Conservation (phyloP, 148 eudicot species). For the Persicaria tinctoria region DNA sequence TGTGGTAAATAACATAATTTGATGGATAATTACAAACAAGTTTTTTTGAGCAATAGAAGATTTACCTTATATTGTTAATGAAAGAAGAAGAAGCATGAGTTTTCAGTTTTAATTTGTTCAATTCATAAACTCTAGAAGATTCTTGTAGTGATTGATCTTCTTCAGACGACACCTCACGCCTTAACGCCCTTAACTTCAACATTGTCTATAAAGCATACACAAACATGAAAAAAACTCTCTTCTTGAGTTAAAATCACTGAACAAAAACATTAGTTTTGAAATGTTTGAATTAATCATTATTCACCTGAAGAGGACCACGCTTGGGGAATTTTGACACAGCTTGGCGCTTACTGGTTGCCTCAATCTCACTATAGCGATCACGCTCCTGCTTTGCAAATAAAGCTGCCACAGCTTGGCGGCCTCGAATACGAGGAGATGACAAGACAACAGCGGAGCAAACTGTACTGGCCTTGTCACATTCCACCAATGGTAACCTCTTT, state of each 20-base stretch:
- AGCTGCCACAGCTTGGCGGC: conserved; percentile 53
- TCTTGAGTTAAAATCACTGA: not conserved
- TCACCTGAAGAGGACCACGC: conserved; percentile 74
- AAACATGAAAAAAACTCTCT: not conserved
- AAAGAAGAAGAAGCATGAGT: not conserved
- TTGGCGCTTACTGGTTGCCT: conserved; percentile 28
- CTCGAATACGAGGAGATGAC: conserved; percentile 51
- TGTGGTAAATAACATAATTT: no score
- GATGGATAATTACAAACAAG: no score
- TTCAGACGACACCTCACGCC: conserved; percentile 23
- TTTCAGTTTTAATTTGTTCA: not conserved
- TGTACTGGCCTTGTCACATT: conserved; percentile 11
- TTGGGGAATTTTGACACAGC: conserved; percentile 55
- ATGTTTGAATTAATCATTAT: not conserved
- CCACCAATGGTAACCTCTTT: conserved; percentile 24
- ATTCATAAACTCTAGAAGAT: conserved; percentile 2
- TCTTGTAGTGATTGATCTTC: conserved; percentile 12
- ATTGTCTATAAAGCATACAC: conserved; percentile 26
- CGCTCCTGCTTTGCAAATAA: conserved; percentile 39
- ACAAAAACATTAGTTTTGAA: not conserved
- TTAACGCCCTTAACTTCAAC: conserved; percentile 41
- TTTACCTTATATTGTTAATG: not conserved
- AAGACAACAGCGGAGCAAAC: conserved; percentile 15
- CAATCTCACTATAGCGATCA: conserved; percentile 46
- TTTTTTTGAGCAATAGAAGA: not conserved